A percentile compares a stretch with the other conserved stretches of the same genome.
Evolutionary conservation across 2,329 filamentous ascomycete species (phyloP).

Genomic region (Drechslerella dactyloides): DNA sequence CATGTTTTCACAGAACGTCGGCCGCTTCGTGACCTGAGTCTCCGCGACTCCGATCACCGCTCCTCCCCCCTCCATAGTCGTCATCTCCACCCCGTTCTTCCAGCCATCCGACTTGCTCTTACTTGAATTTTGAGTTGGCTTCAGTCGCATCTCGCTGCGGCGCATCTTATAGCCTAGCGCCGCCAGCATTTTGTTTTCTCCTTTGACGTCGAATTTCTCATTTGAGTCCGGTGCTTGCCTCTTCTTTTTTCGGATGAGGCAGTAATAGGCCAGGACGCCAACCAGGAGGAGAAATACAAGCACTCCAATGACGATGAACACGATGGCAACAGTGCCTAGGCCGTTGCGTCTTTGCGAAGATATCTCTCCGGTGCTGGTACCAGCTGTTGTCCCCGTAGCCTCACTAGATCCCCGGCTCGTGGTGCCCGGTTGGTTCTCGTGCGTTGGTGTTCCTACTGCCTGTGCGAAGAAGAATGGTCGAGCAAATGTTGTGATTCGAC

Average conservation of each 20-base stretch:
- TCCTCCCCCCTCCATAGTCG: constrained; percentile 6
- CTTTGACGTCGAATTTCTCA: too few relatives aligned
- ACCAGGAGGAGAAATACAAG: constrained; percentile 2
- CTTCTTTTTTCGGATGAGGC: too few relatives aligned
- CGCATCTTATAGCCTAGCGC: too few relatives aligned
- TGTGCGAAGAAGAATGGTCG: constrained; percentile 36
- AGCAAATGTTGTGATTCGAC: constrained; percentile 34
- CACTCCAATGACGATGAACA: constrained; percentile 28
- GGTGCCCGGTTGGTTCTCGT: constrained; percentile 10
- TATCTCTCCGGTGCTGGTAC: constrained; percentile 7
- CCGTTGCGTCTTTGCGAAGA: constrained; percentile 12
- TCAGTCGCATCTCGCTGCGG: too few relatives aligned
- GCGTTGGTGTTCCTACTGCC: too few relatives aligned
- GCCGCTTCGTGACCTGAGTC: constrained; percentile 25
- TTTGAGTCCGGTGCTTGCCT: neutral
- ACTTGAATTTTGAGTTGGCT: too few relatives aligned
- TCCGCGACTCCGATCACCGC: neutral
- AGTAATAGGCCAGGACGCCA: constrained; percentile 27
- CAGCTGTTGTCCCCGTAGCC: neutral
- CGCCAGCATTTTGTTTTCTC: too few relatives aligned
- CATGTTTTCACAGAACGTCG: constrained; percentile 31
- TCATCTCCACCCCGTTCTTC: constrained; percentile 13
- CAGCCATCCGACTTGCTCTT: too few relatives aligned
- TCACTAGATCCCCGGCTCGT: constrained; percentile 5
- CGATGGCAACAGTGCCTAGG: constrained; percentile 28